Evolutionary conservation across 768 basidiomycete genomes (phyloP), one percentile per base, ranked within the genome.

Genomic region (Lactarius psammicola): DNA sequence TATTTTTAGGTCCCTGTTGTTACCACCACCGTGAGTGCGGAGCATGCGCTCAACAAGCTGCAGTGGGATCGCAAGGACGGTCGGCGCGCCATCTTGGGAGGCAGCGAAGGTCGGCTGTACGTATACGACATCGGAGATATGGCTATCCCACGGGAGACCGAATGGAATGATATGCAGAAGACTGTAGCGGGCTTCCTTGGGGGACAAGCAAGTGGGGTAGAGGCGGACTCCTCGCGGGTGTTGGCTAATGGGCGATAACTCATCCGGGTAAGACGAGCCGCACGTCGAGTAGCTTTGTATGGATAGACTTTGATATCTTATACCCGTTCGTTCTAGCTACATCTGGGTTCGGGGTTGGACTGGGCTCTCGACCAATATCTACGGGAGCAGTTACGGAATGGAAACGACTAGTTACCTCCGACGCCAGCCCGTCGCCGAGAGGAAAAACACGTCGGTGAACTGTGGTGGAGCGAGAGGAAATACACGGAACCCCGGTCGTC

Each of bases 21-120:
- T n/a, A 92, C 94, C 11, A 94, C 93, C 4, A 82, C 80, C 20
- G 87, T 95, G 49, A 90, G 88, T 6, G 81, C 87, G 1, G 87
- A 87, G 0, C 85, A 88, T 2, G 95, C 95, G 4, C 85, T 99
- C 70, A 99, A 99, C 81, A 98, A 98, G 77, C 75, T 98, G 31
- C 85, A 91, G 71, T 99, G 95, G 95, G 97, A 99, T 73, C 81
- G 85, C 60, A 92, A 95, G 72, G 94, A 98, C 62, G 95, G 95
- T 0, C 85, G 93, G 40, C 87, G 95, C 30, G 94, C 86, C 2
- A 96, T 91, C 1, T 76, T 98, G 33, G 97, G 96, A 34, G 91
- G 92, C 4, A 92, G 92, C 69, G 96, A 98, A 69, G 97, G 97
- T 17, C 87, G 84, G 68, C 77, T 99, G 65, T 96, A 97, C 76